Evolutionary conservation across 345 rosid genomes (phyloP).

Genomic region (Noccaea bulbosa): DNA sequence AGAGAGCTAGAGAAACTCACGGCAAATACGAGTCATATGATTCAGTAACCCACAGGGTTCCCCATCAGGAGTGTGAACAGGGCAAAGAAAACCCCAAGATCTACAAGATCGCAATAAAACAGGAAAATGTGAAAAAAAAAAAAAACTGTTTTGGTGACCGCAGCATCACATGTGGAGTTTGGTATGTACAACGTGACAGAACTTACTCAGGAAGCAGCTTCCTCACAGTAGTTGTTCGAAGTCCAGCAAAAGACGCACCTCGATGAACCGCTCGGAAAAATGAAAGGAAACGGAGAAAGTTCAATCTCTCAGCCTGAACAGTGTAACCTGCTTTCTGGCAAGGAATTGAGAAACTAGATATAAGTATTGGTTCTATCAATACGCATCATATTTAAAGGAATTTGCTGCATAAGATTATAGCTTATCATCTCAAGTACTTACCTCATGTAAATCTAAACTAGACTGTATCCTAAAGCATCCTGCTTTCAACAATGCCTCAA

Average conservation of each 20-base stretch:
- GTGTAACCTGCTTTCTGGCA: conserved; percentile 89
- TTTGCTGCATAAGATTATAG: conserved; percentile 19
- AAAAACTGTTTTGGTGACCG: conserved; percentile 1
- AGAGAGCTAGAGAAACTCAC: conserved; percentile 58
- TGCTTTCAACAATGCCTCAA: conserved; percentile 77
- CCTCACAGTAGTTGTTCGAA: conserved; percentile 94
- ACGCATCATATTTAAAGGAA: conserved; percentile 9
- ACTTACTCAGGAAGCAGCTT: conserved; percentile 96
- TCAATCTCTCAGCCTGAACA: conserved; percentile 97
- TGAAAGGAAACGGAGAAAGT: conserved; percentile 85
- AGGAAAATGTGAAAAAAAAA: conserved; percentile 27
- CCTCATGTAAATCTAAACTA: conserved; percentile 95
- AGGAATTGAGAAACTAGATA: conserved; percentile 3
- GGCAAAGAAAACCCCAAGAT: conserved; percentile 99
- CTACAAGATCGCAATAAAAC: conserved; percentile 46
- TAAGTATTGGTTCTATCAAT: conserved; percentile 27
- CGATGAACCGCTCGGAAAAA: conserved; percentile 97
- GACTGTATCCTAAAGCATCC: conserved; percentile 76
- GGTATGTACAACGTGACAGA: conserved; percentile 20
- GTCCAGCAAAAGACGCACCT: conserved; percentile 95
- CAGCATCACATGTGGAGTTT: conserved; percentile 26
- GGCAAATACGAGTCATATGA: conserved; percentile 82
- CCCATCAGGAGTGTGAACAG: conserved; percentile 99
- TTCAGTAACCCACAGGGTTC: conserved; percentile 96
- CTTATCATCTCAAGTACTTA: conserved; percentile 36